Evolutionary conservation across 371 early-diverging fungal species (phyloP).

Genomic region (Catenaria anguillulae): DNA sequence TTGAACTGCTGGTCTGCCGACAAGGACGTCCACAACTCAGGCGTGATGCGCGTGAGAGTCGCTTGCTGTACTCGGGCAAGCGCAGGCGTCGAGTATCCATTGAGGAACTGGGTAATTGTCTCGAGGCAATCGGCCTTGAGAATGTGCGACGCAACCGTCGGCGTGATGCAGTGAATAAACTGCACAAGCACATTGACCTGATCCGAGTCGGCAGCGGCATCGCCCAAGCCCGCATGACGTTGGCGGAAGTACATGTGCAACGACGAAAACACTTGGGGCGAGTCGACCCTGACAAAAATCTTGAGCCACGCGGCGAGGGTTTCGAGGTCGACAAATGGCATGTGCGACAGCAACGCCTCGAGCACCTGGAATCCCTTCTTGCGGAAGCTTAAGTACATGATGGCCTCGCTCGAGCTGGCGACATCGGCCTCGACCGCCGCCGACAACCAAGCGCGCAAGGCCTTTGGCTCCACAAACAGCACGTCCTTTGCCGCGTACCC

Average conservation of each 20-base stretch:
- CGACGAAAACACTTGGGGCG: conserved; percentile 43
- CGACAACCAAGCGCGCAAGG: neutral
- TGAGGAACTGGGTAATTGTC: conserved; percentile 30
- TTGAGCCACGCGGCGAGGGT: conserved; percentile 23
- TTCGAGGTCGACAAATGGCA: neutral
- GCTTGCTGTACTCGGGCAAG: conserved; percentile 25
- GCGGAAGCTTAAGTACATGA: neutral
- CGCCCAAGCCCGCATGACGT: conserved; percentile 13
- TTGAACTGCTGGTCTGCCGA: conserved; percentile 27
- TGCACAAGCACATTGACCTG: conserved; percentile 22
- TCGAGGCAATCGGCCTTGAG: conserved; percentile 23
- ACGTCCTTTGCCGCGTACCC: neutral
- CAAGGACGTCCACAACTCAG: conserved; percentile 34
- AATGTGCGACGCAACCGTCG: conserved; percentile 25
- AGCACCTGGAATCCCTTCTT: neutral
- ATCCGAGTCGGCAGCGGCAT: conserved; percentile 9
- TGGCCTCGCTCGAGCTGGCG: conserved; percentile 2
- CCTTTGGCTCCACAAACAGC: neutral
- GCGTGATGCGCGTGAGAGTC: conserved; percentile 41
- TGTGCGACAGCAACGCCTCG: conserved; percentile 2
- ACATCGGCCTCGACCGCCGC: conserved; percentile 9
- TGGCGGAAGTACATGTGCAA: conserved; percentile 34
- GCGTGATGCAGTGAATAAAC: conserved; percentile 46
- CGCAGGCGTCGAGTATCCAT: conserved; percentile 31
- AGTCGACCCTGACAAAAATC: conserved; percentile 34